A percentile compares a stretch with the other conserved stretches of the same genome.
Conservation (phyloP, 2,329 filamentous ascomycete species). For the Capronia coronata region DNA sequence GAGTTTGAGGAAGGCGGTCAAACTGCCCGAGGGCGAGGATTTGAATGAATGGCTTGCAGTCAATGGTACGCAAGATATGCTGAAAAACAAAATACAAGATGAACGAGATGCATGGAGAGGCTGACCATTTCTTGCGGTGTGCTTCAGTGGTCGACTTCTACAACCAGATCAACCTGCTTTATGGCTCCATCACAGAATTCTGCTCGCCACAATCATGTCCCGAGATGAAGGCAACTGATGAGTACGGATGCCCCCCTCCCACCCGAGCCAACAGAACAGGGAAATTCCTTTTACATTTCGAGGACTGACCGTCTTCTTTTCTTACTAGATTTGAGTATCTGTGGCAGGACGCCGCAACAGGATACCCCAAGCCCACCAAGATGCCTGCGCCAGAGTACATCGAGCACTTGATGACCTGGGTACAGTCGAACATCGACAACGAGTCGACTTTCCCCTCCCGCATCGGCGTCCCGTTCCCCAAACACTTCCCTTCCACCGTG, state of each 20-base stretch:
- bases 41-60: constrained; percentile 97
- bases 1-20: constrained; percentile 91
- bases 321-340: constrained; percentile 84
- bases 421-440: constrained; percentile 91
- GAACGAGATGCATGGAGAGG: constrained; percentile 17
- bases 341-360: constrained; percentile 88
- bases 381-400: constrained; percentile 97
- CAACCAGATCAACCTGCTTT: constrained; percentile 98
- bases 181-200: constrained; percentile 98
- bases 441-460: constrained; percentile 90
- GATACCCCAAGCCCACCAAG: constrained; percentile 89
- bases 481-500: constrained; percentile 79
- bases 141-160: constrained; percentile 93
- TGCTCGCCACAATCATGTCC: constrained; percentile 95
- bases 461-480: constrained; percentile 89
- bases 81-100: background rate
- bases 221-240: constrained; percentile 99
- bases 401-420: constrained; percentile 95
- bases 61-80: constrained; percentile 60
- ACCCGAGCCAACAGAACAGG: too few relatives aligned
- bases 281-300: constrained; percentile 10
- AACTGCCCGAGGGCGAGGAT: constrained; percentile 93
- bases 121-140: constrained; percentile 3
- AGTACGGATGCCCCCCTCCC: constrained; percentile 50
- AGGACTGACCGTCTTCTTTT: background rate